These are phyloP conservation scores for Pichia eremophila DNA, from an alignment of 805 yeast genomes.

Conservation along the genomic window DNA sequence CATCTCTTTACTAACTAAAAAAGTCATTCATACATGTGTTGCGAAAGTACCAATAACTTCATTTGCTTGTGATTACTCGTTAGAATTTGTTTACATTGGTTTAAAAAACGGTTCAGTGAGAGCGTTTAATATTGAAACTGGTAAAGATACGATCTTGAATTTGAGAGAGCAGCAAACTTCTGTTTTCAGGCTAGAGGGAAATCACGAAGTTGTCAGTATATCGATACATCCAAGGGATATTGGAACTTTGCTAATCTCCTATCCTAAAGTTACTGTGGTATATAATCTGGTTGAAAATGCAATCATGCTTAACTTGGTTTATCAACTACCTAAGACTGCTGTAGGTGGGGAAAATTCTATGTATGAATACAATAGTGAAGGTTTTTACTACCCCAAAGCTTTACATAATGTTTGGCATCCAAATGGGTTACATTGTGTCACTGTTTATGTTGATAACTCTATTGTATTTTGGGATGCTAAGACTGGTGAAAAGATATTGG, in stretches of 20 bases:
- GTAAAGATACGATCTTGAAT: constrained; percentile 51
- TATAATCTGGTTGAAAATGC: constrained; percentile 58
- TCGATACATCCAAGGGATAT: constrained; percentile 87
- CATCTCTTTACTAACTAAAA: constrained; percentile 57
- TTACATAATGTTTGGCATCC: constrained; percentile 77
- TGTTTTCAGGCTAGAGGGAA: constrained; percentile 46
- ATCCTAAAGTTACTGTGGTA: constrained; percentile 56
- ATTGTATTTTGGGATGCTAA: constrained; percentile 89
- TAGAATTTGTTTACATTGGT: constrained; percentile 84
- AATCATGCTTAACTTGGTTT: constrained; percentile 47
- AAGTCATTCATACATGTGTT: constrained; percentile 48
- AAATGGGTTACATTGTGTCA: constrained; percentile 74
- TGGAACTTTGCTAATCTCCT: constrained; percentile 67
- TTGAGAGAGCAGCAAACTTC: constrained; percentile 63
- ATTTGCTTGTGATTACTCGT: constrained; percentile 70
- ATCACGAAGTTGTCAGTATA: constrained; percentile 48
- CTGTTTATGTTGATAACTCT: constrained; percentile 75
- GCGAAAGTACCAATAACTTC: constrained; percentile 62
- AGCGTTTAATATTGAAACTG: constrained; percentile 77
- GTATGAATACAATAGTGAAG: constrained; percentile 20
- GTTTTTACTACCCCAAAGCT: constrained; percentile 22
- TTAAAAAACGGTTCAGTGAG: constrained; percentile 62
- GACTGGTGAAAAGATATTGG: constrained; percentile 63
- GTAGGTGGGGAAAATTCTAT: constrained; percentile 55
- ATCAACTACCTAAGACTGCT: constrained; percentile 56